These are phyloP conservation scores for Exophiala aquamarina DNA, from an alignment of 2,329 filamentous ascomycete species.

Conservation along the genomic window DNA sequence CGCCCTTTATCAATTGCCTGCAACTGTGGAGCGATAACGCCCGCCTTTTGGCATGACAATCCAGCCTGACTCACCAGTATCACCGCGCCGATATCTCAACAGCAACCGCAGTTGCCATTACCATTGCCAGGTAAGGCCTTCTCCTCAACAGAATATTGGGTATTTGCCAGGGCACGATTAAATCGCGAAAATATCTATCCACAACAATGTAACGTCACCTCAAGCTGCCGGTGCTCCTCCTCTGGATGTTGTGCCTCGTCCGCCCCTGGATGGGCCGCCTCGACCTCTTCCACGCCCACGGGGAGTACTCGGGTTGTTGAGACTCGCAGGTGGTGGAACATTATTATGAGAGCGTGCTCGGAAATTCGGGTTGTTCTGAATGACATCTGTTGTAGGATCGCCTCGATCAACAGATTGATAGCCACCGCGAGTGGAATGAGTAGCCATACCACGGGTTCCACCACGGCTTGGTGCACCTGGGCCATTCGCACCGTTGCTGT, in stretches of 20 bases:
- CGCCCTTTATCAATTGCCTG: no score
- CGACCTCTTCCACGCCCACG: slow-evolving; percentile 38
- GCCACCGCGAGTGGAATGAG: slow-evolving; percentile 32
- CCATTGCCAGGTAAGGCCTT: no score
- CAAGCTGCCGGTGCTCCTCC: slow-evolving; percentile 22
- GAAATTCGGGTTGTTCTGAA: slow-evolving; percentile 58
- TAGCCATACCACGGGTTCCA: slow-evolving; percentile 1
- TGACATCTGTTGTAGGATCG: slow-evolving; percentile 54
- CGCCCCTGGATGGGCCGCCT: slow-evolving; percentile 32
- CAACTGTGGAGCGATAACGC: no score
- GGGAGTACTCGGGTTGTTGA: slow-evolving; percentile 33
- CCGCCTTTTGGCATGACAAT: no score
- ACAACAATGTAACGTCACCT: not conserved
- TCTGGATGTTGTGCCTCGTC: slow-evolving; percentile 33
- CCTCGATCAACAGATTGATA: slow-evolving; percentile 47
- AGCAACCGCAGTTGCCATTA: no score
- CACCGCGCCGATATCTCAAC: no score
- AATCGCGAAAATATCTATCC: slow-evolving; percentile 4
- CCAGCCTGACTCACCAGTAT: no score
- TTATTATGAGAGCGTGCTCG: slow-evolving; percentile 53
- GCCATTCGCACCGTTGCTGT: slow-evolving; percentile 8
- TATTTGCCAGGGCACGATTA: no score
- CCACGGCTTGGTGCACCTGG: slow-evolving; percentile 14
- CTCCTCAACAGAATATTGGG: no score
- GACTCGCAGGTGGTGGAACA: slow-evolving; percentile 48